These are phyloP conservation scores for Fraxinus excelsior DNA, from an alignment of 257 asterid genomes.

Conservation along the genomic window DNA sequence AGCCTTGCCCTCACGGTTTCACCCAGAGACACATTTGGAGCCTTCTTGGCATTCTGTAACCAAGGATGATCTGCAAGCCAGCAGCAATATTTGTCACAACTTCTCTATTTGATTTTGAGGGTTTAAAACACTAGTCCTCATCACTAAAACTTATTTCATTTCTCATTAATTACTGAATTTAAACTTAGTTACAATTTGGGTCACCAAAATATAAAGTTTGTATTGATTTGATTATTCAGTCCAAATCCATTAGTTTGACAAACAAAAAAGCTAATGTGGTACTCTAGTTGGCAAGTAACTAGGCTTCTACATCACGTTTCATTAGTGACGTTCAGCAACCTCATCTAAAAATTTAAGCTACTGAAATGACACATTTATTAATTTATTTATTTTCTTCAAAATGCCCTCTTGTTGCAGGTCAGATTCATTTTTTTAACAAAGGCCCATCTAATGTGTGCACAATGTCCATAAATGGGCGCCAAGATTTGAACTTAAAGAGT, in stretches of 20 bases:
- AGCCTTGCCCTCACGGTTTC: slow-evolving; percentile 64
- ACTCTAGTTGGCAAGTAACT: neutral
- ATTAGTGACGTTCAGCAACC: neutral
- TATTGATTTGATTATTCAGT: too few species aligned
- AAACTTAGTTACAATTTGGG: neutral
- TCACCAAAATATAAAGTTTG: neutral
- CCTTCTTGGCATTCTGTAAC: slow-evolving; percentile 60
- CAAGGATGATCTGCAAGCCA: slow-evolving; percentile 59
- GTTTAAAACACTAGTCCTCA: too few species aligned
- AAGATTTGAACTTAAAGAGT: too few species aligned
- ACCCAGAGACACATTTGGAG: slow-evolving; percentile 63
- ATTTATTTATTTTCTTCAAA: neutral
- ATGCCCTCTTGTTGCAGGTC: neutral
- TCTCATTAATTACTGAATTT: neutral
- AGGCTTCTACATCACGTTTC: neutral
- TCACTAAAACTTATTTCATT: too few species aligned
- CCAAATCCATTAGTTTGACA: neutral
- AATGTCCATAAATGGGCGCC: neutral
- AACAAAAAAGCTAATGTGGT: neutral
- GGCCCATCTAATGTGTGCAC: neutral
- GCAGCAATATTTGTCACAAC: slow-evolving; percentile 18
- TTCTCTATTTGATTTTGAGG: neutral
- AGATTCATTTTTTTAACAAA: neutral
- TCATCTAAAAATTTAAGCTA: neutral
- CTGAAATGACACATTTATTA: neutral